Percentiles rank a stretch among this genome's conserved stretches.
These are phyloP conservation scores for Leccinum rimulosum DNA, from an alignment of 768 basidiomycete genomes.

Conservation along the genomic window DNA sequence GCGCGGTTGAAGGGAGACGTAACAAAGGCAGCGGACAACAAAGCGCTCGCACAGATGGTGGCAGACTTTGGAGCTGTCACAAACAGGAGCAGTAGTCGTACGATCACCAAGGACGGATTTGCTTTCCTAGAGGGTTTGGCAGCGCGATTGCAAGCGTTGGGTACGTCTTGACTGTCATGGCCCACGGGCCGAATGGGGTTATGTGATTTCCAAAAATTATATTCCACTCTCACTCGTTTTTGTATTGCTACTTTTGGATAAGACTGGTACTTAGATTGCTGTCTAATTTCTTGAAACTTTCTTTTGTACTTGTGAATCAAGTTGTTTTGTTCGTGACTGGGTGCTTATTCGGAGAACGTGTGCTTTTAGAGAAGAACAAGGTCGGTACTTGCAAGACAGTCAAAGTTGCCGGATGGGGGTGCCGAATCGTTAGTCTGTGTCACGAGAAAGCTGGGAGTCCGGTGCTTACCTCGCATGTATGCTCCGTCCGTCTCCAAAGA, in stretches of 20 bases:
- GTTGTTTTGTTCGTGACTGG: not conserved
- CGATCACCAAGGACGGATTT: conserved; percentile 76
- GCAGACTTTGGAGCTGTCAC: conserved; percentile 70
- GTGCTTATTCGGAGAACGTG: not conserved
- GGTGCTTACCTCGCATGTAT: too few relatives aligned
- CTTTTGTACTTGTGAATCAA: not conserved
- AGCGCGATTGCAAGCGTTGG: conserved; percentile 42
- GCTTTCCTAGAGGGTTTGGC: conserved; percentile 64
- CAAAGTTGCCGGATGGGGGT: too few relatives aligned
- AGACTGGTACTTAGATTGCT: not conserved
- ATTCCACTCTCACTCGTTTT: not conserved
- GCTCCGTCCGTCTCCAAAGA: too few relatives aligned
- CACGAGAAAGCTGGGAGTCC: too few relatives aligned
- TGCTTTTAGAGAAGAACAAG: too few relatives aligned
- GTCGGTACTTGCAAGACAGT: too few relatives aligned
- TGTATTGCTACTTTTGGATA: not conserved
- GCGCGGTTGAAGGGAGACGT: conserved; percentile 58
- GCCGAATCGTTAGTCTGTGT: too few relatives aligned
- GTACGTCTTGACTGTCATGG: conserved; percentile 2
- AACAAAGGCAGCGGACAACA: conserved; percentile 46
- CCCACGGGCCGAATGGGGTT: not conserved
- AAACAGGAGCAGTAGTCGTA: conserved; percentile 64
- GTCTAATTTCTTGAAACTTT: not conserved
- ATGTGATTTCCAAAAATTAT: not conserved
- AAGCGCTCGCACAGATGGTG: conserved; percentile 60